Evolutionary conservation across 1,139 yeast species (phyloP).

Genomic region (Diutina mesorugosa): DNA sequence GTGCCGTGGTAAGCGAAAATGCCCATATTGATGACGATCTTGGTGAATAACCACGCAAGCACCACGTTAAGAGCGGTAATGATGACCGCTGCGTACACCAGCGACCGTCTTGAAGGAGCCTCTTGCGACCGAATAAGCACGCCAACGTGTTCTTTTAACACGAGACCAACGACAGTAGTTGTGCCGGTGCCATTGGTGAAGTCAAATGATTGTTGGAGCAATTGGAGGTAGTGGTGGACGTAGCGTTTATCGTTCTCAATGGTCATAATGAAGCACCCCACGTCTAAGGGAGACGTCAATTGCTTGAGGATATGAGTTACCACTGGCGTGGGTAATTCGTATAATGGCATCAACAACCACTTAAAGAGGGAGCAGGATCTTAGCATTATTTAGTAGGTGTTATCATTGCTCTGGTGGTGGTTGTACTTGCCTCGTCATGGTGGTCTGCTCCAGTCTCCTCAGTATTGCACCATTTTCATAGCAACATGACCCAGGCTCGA

Average conservation of each 20-base stretch:
- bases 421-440: not conserved
- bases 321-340: not conserved
- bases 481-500: too few relatives aligned
- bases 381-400: not conserved
- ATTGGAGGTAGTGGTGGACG: not conserved
- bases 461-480: too few relatives aligned
- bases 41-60: not conserved
- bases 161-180: not conserved
- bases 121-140: not conserved
- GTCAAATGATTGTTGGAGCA: not conserved
- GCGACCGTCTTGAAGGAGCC: not conserved
- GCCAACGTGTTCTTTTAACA: not conserved
- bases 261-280: not conserved
- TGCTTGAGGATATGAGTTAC: not conserved
- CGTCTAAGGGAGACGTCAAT: not conserved
- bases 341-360: not conserved
- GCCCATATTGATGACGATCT: not conserved
- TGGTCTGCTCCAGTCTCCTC: too few relatives aligned
- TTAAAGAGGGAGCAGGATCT: not conserved
- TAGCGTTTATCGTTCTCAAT: not conserved
- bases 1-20: not conserved
- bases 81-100: not conserved
- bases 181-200: not conserved
- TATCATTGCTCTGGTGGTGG: not conserved
- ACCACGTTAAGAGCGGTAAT: not conserved